Conservation (phyloP, 495 filamentous ascomycete species). For the Penicillium tannophilum region DNA sequence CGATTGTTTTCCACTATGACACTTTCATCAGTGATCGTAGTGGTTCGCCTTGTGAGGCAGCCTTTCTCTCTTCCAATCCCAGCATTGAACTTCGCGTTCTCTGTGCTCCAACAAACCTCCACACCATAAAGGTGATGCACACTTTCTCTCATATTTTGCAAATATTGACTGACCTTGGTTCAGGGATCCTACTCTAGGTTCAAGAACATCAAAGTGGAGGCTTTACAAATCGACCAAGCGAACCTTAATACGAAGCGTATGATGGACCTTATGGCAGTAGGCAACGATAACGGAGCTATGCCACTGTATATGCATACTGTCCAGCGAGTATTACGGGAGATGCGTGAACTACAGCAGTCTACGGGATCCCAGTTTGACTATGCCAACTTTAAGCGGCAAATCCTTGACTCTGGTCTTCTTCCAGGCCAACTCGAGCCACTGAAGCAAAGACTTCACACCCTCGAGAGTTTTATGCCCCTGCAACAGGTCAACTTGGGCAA, state of each 20-base stretch:
- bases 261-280: constrained; percentile 69
- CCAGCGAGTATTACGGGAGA: constrained; percentile 60
- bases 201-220: constrained; percentile 49
- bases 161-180: neutral
- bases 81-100: constrained; percentile 62
- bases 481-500: constrained; percentile 11
- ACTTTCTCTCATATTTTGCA: constrained; percentile 6
- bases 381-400: constrained; percentile 43
- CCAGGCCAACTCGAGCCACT: constrained; percentile 51
- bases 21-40: constrained; percentile 55
- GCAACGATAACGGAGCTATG: constrained; percentile 39
- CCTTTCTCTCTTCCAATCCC: constrained; percentile 58
- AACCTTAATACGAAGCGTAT: constrained; percentile 66
- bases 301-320: constrained; percentile 66
- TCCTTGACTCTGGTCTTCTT: constrained; percentile 41
- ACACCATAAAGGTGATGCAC: constrained; percentile 43
- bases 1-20: constrained; percentile 71
- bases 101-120: constrained; percentile 62
- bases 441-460: constrained; percentile 55
- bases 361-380: constrained; percentile 53
- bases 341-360: constrained; percentile 51
- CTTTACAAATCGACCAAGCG: constrained; percentile 56
- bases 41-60: constrained; percentile 67
- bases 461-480: constrained; percentile 59
- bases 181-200: constrained; percentile 29